phyloP scores from a whole-genome alignment of 345 rosid genomes.

The Hevea brasiliensis region DNA sequence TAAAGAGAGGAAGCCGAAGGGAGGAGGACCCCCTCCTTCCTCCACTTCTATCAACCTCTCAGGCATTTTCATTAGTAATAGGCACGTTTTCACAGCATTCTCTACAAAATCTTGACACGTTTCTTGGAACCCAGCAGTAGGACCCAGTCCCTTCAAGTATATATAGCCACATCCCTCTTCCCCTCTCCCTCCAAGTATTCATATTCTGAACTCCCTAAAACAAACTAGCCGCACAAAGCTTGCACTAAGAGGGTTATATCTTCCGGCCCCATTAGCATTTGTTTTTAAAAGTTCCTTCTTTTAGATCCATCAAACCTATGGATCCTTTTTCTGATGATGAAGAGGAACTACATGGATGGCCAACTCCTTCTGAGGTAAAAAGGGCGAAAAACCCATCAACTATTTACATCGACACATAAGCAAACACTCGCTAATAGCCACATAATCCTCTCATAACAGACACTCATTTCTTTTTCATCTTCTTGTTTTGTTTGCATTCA shows the following conservation, averaged over 20 bases:
- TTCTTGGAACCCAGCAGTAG: slow-evolving; percentile 16
- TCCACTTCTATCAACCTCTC: slow-evolving; percentile 1
- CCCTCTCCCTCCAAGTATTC: neutral
- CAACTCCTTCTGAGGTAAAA: slow-evolving; percentile 75
- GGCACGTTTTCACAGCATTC: slow-evolving; percentile 2
- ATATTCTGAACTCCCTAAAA: neutral
- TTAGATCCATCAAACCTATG: slow-evolving; percentile 41
- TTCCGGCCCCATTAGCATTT: too few relatives aligned
- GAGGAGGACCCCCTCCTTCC: slow-evolving; percentile 15
- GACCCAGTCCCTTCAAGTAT: slow-evolving; percentile 39
- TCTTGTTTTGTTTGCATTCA: slow-evolving; percentile 34
- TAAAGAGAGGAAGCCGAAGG: neutral
- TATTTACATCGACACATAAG: too few relatives aligned
- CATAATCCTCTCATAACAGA: too few relatives aligned
- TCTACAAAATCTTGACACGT: slow-evolving; percentile 35
- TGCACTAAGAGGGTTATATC: too few relatives aligned
- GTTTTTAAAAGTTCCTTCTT: neutral
- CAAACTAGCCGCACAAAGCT: neutral
- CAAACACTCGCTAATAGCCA: too few relatives aligned
- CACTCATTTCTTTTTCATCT: slow-evolving; percentile 10
- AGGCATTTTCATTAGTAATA: slow-evolving; percentile 9
- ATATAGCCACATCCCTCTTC: slow-evolving; percentile 32
- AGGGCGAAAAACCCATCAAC: neutral
- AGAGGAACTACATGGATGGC: slow-evolving; percentile 59
- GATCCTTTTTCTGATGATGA: slow-evolving; percentile 36